Base-by-base conservation (phyloP, 208 protist species). In the Crithidia bombi region DNA sequence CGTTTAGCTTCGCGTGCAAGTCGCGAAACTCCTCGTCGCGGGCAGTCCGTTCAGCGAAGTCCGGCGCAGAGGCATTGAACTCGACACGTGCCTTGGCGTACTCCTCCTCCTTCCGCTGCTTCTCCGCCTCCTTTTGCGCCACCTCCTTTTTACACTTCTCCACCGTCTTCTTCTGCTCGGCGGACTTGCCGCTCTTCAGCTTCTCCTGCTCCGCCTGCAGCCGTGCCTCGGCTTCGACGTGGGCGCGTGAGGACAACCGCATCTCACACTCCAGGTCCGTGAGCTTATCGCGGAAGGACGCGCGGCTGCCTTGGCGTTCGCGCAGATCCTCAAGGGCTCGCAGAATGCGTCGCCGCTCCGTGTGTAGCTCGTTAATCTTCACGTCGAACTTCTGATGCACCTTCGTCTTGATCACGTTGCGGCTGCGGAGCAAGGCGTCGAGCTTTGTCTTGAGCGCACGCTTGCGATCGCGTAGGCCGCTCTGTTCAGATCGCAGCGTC, bases 271-370 rank as follows among this genome's bases (percentile, higher is more conserved):
- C 55, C 11, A 66, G 44, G 2, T 33, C 50, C 47, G 51, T 52
- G 12, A 82, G 15, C 0, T 41, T 66, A 7, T 75, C 56, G 1
- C 69, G 55, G 14, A 58, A 11, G 2, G 56, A 66, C 38, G 46
- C 28, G 21, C 58, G 73, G 51, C 73, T 67, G 26, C 25, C 50
- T 28, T 75, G 41, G 4, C 17, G 52, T 28, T 41, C 71, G 12
- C 66, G 66, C 15, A 79, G 21, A 1, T 12, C 52, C 0, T 43
- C n/a, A 26, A 71, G 69, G 57, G 73, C 52, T 12, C 33, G 52
- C 33, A 71, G 75, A 4, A 91, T 74, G 12, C 35, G 62, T 23
- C 62, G 21, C 21, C 75, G 70, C 47, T 86, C 75, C 35, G 30
- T 56, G 32, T 88, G 67, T 4, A 82, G 65, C 12, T 36, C 32